These are phyloP conservation scores for Pestalotiopsis sp. DNA, from an alignment of 2,329 filamentous ascomycete species.

Conservation along the genomic window DNA sequence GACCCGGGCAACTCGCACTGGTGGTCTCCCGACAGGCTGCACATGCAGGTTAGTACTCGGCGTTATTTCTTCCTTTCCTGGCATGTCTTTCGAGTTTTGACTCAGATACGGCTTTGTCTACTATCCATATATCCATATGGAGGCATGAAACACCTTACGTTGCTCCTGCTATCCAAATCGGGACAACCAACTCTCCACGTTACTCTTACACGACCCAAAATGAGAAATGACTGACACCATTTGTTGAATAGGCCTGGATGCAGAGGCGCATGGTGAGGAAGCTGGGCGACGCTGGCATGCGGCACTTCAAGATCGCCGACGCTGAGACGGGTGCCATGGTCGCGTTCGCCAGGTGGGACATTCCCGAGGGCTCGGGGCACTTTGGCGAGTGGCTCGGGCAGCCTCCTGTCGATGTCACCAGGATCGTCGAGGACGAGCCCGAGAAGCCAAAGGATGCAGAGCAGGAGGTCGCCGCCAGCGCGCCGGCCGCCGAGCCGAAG, in stretches of 20 bases:
- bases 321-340: constrained; percentile 25
- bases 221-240: no score
- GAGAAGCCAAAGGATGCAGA: constrained; percentile 12
- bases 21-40: constrained; percentile 26
- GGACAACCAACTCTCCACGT: no score
- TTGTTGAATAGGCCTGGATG: constrained; percentile 26
- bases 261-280: constrained; percentile 24
- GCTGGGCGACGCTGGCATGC: constrained; percentile 27
- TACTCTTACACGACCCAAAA: no score
- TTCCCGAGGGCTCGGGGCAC: constrained; percentile 25
- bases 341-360: constrained; percentile 35
- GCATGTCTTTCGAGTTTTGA: no score
- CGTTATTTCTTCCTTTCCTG: no score
- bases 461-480: constrained; percentile 13
- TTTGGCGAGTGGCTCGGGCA: constrained; percentile 23
- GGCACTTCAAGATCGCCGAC: constrained; percentile 35
- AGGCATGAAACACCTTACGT: no score
- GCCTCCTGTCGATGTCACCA: constrained; percentile 16
- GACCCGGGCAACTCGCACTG: constrained; percentile 28
- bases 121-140: no score
- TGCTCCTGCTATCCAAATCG: no score
- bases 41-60: constrained; percentile 16
- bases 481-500: constrained; percentile 15
- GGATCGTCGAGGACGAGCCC: constrained; percentile 10
- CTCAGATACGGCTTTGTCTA: no score